Evolutionary conservation across 495 filamentous ascomycete species (phyloP).

Genomic region (Coniosporium apollinis): DNA sequence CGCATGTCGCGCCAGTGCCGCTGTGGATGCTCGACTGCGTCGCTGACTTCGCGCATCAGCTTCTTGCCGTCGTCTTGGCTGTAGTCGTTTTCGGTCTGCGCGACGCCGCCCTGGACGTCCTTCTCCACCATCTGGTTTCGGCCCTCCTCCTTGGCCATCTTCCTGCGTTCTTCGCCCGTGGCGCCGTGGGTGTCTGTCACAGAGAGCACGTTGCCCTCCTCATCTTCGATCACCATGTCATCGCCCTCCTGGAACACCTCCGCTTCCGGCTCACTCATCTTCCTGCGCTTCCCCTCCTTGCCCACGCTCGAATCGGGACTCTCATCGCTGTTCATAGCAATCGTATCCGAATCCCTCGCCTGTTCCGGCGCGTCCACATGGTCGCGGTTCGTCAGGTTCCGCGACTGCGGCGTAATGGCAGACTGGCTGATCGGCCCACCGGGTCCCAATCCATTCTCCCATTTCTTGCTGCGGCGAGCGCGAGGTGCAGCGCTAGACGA

Average conservation of each 20-base stretch:
- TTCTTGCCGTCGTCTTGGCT: conserved; percentile 3
- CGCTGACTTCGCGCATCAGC: background rate
- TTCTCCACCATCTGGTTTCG: conserved; percentile 33
- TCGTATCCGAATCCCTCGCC: conserved; percentile 21
- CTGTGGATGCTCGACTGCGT: conserved; percentile 4
- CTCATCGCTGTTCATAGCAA: conserved; percentile 19
- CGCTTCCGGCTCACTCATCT: conserved; percentile 8
- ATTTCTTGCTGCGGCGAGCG: conserved; percentile 48
- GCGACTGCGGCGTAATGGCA: conserved; percentile 62
- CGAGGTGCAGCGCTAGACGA: conserved; percentile 40
- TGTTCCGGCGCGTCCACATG: conserved; percentile 4
- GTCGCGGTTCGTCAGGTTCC: conserved; percentile 23
- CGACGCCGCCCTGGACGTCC: conserved; percentile 20
- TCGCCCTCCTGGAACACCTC: conserved; percentile 62
- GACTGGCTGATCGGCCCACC: conserved; percentile 86
- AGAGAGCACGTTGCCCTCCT: conserved; percentile 71
- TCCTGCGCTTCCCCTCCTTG: conserved; percentile 7
- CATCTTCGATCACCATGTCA: conserved; percentile 69
- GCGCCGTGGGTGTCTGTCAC: conserved; percentile 16
- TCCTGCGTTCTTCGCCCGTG: conserved; percentile 23
- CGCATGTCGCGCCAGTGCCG: conserved; percentile 14
- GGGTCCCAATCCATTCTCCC: conserved; percentile 54
- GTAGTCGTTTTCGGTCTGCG: conserved; percentile 12
- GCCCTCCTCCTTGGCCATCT: conserved; percentile 39
- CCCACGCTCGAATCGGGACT: conserved; percentile 15